Evolutionary conservation across 768 basidiomycete species (phyloP).

Genomic region (Psilocybe cyanescens): DNA sequence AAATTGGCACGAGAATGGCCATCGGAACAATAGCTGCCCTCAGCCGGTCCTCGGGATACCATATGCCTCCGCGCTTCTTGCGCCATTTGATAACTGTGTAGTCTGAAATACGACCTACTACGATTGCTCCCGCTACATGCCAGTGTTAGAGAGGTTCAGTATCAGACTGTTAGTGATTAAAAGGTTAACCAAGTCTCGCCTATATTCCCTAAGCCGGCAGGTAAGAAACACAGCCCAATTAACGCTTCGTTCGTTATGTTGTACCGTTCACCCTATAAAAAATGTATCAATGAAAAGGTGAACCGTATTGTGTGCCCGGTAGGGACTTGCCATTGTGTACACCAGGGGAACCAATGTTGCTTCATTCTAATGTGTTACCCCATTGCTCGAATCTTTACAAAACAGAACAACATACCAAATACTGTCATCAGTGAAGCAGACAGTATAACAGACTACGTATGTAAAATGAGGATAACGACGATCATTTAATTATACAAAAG

Average conservation of each 20-base stretch:
- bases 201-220: conserved; percentile 61
- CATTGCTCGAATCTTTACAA: neutral
- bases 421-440: conserved; percentile 18
- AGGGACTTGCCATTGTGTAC: conserved; percentile 60
- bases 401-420: conserved; percentile 13
- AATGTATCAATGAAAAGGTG: no score
- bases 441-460: conserved; percentile 13
- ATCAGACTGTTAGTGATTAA: no score
- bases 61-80: conserved; percentile 51
- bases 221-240: conserved; percentile 64
- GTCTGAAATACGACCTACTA: conserved; percentile 51
- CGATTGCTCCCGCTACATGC: conserved; percentile 17
- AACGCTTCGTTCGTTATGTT: conserved; percentile 57
- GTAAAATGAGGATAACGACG: neutral
- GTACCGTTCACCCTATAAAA: conserved; percentile 59
- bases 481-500: neutral
- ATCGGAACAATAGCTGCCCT: conserved; percentile 52
- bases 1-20: conserved; percentile 53
- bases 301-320: no score
- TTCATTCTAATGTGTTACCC: neutral
- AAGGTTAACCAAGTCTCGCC: conserved; percentile 35
- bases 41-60: conserved; percentile 74
- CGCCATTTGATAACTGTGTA: conserved; percentile 50
- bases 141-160: no score
- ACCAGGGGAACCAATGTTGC: conserved; percentile 64